Evolutionary conservation across 306 rosid genomes (phyloP).

Genomic region (Potentilla sterilis): DNA sequence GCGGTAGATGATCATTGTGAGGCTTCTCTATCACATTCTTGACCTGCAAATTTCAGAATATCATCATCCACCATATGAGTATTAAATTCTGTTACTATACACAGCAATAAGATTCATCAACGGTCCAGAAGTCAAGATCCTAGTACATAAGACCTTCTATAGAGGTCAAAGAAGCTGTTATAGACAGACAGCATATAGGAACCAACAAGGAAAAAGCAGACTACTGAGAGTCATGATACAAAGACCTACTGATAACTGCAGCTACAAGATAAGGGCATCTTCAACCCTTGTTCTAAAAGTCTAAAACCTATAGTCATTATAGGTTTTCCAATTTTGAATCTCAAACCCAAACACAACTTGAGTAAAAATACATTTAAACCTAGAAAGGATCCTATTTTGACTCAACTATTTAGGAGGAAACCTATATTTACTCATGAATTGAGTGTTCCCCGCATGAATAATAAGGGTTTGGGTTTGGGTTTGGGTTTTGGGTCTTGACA

Average conservation of each 20-base stretch:
- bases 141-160: not conserved
- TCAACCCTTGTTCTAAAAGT: too few relatives aligned
- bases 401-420: too few relatives aligned
- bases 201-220: not conserved
- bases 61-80: not conserved
- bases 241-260: not conserved
- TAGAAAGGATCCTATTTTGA: too few relatives aligned
- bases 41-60: conserved; percentile 65
- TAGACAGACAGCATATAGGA: not conserved
- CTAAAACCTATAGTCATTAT: too few relatives aligned
- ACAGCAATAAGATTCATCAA: not conserved
- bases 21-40: conserved; percentile 97
- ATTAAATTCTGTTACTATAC: not conserved
- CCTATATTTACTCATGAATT: too few relatives aligned
- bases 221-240: not conserved
- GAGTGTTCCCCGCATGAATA: too few relatives aligned
- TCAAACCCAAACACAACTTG: too few relatives aligned
- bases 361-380: too few relatives aligned
- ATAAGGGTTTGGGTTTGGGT: too few relatives aligned
- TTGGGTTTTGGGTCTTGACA: too few relatives aligned
- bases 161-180: not conserved
- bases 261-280: not conserved
- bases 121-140: not conserved
- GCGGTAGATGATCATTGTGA: conserved; percentile 83
- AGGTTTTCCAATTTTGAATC: too few relatives aligned